Evolutionary conservation across 2,329 filamentous ascomycete species (phyloP).

Genomic region (Magnaporthiopsis rhizophila): DNA sequence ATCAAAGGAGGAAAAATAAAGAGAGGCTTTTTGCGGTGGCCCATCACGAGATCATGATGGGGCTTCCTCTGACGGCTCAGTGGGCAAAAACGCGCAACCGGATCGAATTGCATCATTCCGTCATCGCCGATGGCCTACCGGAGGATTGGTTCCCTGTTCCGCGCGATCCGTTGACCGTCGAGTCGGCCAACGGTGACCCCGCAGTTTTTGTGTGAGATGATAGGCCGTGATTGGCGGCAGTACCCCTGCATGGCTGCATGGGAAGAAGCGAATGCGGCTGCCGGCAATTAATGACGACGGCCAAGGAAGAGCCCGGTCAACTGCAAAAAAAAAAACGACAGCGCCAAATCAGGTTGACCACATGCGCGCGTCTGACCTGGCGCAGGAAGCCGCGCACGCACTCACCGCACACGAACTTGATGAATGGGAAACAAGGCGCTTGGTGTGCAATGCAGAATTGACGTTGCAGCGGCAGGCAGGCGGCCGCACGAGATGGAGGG

Average conservation of each 20-base stretch:
- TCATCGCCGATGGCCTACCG: neutral
- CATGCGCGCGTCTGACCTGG: neutral
- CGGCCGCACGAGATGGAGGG: too few species aligned
- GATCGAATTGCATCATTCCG: neutral
- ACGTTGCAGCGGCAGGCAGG: too few species aligned
- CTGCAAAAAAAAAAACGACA: neutral
- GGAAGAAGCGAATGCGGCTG: neutral
- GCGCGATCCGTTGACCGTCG: too few species aligned
- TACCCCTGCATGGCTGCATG: neutral
- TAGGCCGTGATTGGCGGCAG: neutral
- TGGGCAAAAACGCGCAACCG: neutral
- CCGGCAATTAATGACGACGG: neutral
- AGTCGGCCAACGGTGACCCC: too few species aligned
- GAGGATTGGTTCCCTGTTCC: neutral
- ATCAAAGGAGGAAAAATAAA: neutral
- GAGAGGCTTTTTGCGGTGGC: neutral
- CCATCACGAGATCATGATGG: neutral
- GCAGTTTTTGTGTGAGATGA: neutral
- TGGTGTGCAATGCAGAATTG: too few species aligned
- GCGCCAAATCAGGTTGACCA: neutral
- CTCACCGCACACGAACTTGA: neutral
- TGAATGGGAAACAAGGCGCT: too few species aligned
- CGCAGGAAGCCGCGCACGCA: too few species aligned
- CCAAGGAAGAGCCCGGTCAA: neutral
- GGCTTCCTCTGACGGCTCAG: too few species aligned